phyloP scores from a whole-genome alignment of 1,139 yeast genomes.

The Torulaspora pretoriensis region DNA sequence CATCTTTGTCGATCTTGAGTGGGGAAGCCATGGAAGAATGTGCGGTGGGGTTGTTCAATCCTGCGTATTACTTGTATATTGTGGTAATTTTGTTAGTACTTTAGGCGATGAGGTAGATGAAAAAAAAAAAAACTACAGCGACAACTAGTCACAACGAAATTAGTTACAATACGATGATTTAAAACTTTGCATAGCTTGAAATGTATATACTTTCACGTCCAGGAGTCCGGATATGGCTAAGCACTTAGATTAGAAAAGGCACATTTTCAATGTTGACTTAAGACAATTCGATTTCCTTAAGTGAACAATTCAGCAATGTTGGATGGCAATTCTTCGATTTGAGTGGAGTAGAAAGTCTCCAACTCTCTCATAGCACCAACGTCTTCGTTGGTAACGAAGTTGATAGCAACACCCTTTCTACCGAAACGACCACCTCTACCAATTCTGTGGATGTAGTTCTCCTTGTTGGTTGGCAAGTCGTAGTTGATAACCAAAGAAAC shows the following conservation, averaged over 20 bases:
- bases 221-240: neutral
- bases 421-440: slow-evolving; percentile 99
- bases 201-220: slow-evolving; percentile 1
- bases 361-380: slow-evolving; percentile 94
- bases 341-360: slow-evolving; percentile 97
- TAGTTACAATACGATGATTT: neutral
- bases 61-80: neutral
- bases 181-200: neutral
- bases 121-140: neutral
- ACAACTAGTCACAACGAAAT: neutral
- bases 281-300: slow-evolving; percentile 19
- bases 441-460: slow-evolving; percentile 98
- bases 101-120: slow-evolving; percentile 4
- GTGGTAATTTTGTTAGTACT: neutral
- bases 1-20: slow-evolving; percentile 8
- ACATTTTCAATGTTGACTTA: slow-evolving; percentile 13
- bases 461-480: slow-evolving; percentile 96
- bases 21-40: neutral
- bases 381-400: slow-evolving; percentile 89
- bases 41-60: neutral
- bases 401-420: slow-evolving; percentile 99
- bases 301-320: slow-evolving; percentile 76
- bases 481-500: slow-evolving; percentile 96
- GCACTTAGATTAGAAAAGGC: slow-evolving; percentile 10
- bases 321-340: slow-evolving; percentile 97